Evolutionary conservation across 345 rosid species (phyloP), one percentile per base, ranked within the genome.

Genomic region (Eucalyptus shirleyi): DNA sequence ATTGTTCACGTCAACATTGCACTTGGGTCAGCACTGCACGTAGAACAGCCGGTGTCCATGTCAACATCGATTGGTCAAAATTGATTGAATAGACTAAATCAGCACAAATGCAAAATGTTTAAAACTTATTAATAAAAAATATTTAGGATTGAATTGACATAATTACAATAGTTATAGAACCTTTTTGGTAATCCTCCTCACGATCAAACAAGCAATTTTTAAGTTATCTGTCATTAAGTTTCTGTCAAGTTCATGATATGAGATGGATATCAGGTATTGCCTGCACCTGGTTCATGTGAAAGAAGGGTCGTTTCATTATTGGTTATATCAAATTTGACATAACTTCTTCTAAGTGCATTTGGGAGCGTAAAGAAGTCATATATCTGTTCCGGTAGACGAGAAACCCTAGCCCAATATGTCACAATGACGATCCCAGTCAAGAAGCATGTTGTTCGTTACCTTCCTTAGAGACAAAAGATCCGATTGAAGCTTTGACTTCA

Each of bases 21-120:
- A 0, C 6, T 10, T 2, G 2, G 1, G 0, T 23, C 0, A 11
- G 0, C 13, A 53, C 0, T 0, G 0, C 62, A 23, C 2, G 0
- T 56, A 24, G 13, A 6, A 24, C 0, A 10, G 3, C 13, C 1
- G 1, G 14, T 24, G 13, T 24, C 2, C 62, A 56, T 24, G 6
- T 56, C 28, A 56, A 26, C 0, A 26, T 26, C 6, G 2, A 11
- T 0, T 5, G 6, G 30, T 5, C 6, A 56, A 56, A 56, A 56
- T 56, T 56, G 6, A 23, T 1, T 24, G 0, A 56, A 24, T 56
- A 11, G 0, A 56, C 0, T 56, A 5, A 56, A 24, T 56, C 0
- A 5, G 3, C 2, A 24, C 21, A 56, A 24, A 56, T 24, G 1
- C 3, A 56, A 24, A 56, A 56, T 0, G 6, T 24, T 23, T 24